Percentiles rank a stretch among this genome's conserved stretches.
Conservation (phyloP, 495 filamentous ascomycete genomes). For the Thermochaetoides thermophila region DNA sequence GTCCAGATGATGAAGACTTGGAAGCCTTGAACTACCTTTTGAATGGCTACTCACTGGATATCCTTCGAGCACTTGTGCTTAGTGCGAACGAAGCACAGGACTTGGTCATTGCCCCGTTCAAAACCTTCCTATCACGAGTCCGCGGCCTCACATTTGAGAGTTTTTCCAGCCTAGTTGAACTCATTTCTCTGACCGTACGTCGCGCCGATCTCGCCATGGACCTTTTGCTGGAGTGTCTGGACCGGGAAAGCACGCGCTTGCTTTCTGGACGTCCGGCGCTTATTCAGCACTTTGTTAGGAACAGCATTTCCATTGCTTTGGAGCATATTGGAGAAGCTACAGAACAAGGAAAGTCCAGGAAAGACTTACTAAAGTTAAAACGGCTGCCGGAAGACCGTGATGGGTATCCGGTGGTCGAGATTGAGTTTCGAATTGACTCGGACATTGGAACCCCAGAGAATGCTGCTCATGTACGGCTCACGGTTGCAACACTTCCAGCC, state of each 20-base stretch:
- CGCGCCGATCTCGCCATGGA: slow-evolving; percentile 28
- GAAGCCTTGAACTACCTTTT: slow-evolving; percentile 3
- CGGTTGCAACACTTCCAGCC: slow-evolving; percentile 20
- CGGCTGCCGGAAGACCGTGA: slow-evolving; percentile 7
- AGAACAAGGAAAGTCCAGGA: slow-evolving; percentile 16
- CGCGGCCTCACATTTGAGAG: slow-evolving; percentile 13
- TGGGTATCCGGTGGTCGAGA: slow-evolving; percentile 17
- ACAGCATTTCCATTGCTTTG: slow-evolving; percentile 30
- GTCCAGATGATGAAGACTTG: slow-evolving; percentile 7
- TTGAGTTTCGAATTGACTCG: slow-evolving; percentile 29
- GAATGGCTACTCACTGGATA: too few species aligned
- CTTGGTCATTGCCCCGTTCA: slow-evolving; percentile 27
- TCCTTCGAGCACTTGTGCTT: slow-evolving; percentile 20
- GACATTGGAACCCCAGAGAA: slow-evolving; percentile 14
- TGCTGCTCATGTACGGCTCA: slow-evolving; percentile 29
- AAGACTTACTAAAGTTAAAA: slow-evolving; percentile 18
- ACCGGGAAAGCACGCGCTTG: slow-evolving; percentile 25
- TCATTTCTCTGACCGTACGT: slow-evolving; percentile 26
- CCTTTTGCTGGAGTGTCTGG: slow-evolving; percentile 29
- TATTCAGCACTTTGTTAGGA: slow-evolving; percentile 21
- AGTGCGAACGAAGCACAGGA: slow-evolving; percentile 19
- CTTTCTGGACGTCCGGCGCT: slow-evolving; percentile 18
- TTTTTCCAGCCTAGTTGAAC: slow-evolving; percentile 23
- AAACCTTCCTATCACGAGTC: slow-evolving; percentile 18
- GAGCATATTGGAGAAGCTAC: slow-evolving; percentile 34